Conservation (phyloP, 225 moss, liverwort and hornwort genomes). For the Rhytidiadelphus loreus region DNA sequence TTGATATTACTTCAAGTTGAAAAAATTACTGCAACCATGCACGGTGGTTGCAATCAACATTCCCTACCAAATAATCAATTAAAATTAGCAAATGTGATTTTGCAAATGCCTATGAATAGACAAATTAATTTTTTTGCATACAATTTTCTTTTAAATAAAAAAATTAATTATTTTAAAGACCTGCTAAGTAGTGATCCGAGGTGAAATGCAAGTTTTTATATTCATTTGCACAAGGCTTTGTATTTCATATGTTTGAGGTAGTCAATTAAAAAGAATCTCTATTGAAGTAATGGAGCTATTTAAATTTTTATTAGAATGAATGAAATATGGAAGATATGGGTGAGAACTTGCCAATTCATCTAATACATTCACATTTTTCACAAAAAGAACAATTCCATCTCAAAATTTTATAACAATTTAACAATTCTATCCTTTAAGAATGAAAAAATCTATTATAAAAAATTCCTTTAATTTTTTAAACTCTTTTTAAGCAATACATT, state of each 20-base stretch:
- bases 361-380: background rate
- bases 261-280: background rate
- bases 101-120: background rate
- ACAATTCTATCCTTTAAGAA: too few species aligned
- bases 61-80: background rate
- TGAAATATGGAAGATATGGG: background rate
- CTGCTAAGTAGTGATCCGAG: background rate
- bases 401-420: background rate
- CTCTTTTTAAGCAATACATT: background rate
- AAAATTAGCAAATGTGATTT: background rate
- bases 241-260: background rate
- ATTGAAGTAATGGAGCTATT: background rate
- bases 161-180: background rate
- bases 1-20: background rate
- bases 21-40: background rate
- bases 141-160: background rate
- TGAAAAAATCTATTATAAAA: too few species aligned
- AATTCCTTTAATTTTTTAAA: background rate
- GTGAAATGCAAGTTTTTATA: background rate
- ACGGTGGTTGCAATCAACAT: rapidly evolving
- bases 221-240: background rate
- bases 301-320: background rate
- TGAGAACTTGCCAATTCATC: background rate
- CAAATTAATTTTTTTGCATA: background rate
- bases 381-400: background rate